These are phyloP conservation scores for Coccomyxa sp. DNA, from an alignment of 139 green algal species.

Conservation along the genomic window DNA sequence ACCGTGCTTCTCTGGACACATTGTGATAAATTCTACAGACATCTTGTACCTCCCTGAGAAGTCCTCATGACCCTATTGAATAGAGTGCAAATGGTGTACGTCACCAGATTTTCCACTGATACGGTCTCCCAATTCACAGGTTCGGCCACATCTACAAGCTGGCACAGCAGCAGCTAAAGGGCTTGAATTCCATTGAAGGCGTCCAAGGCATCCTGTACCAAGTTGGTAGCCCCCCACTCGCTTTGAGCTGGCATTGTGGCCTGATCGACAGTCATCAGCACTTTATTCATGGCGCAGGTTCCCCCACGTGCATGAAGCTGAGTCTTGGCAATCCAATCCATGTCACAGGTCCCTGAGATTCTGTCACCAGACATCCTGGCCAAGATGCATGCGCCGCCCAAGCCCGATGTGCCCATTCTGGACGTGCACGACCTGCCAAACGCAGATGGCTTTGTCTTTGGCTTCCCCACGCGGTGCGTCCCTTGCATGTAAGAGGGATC, in stretches of 20 bases:
- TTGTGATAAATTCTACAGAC: too few relatives aligned
- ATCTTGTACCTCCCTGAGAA: too few relatives aligned
- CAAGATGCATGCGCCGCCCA: conserved; percentile 77
- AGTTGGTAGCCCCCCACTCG: conserved; percentile 36
- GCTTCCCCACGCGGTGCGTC: conserved; percentile 62
- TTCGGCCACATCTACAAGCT: conserved; percentile 65
- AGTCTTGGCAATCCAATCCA: too few relatives aligned
- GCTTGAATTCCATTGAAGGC: conserved; percentile 59
- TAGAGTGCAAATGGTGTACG: too few relatives aligned
- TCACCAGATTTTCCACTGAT: too few relatives aligned
- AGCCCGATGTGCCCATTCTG: conserved; percentile 57
- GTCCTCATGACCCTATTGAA: too few relatives aligned
- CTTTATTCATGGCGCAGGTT: too few relatives aligned
- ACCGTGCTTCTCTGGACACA: too few relatives aligned
- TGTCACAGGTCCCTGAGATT: conserved; percentile 63
- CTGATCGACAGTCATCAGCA: too few relatives aligned
- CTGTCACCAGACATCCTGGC: conserved; percentile 58
- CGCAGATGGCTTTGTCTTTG: conserved; percentile 74
- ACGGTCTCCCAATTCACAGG: background rate
- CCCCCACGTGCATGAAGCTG: too few relatives aligned
- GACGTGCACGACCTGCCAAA: conserved; percentile 38
- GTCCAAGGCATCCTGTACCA: conserved; percentile 55
- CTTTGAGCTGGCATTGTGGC: too few relatives aligned
- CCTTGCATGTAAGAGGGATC: too few relatives aligned
- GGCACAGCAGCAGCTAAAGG: conserved; percentile 50